Evolutionary conservation across 768 basidiomycete species (phyloP), one percentile per base, ranked within the genome.

Genomic region (Boletus rubescentipes): DNA sequence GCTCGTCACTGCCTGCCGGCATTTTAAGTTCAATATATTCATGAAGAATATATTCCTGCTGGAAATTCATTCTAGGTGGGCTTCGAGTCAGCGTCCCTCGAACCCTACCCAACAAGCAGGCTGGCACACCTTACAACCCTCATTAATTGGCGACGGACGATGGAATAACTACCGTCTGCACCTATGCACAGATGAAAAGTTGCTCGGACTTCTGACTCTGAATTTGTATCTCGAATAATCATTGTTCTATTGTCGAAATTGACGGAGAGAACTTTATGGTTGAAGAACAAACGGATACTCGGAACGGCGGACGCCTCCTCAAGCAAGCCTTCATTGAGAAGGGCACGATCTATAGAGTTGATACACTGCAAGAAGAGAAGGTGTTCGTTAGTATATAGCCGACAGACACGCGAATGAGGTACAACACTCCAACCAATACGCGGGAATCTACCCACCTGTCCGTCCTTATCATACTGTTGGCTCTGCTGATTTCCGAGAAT

Each of bases 21-120:
- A 99, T 93, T 77, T 88, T 91, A 55, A 98, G 81, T 77, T 99
- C 96, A 66, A 98, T 79, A 73, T 98, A 99, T 69, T 95, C 93
- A 67, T 98, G 92, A 52, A 84, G 87, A 67, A 98, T 93, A 74
- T 96, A 98, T 71, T 89, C 87, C 73, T 98, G 96, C 66, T 88
- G 85, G 75, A 88, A 97, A 77, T 96, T 82, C 87, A 97, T 93
- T 72, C 96, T 97, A 68, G 58, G 63, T 59, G 62, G n/a, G 26
- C 57, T 47, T 58, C 45, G 23, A 50, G 58, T 67, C 46, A 68
- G 49, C 34, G 26, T 49, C 55, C 35, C 26, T 49, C 41, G 50
- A 43, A 54, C 51, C 9, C 32, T 21, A 51, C 48, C 31, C 43
- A 46, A 48, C 49, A 56, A 37, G 46, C 49, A 50, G 44, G 55